phyloP scores from a whole-genome alignment of 2,329 filamentous ascomycete species.

The Hymenoscyphus linearis region DNA sequence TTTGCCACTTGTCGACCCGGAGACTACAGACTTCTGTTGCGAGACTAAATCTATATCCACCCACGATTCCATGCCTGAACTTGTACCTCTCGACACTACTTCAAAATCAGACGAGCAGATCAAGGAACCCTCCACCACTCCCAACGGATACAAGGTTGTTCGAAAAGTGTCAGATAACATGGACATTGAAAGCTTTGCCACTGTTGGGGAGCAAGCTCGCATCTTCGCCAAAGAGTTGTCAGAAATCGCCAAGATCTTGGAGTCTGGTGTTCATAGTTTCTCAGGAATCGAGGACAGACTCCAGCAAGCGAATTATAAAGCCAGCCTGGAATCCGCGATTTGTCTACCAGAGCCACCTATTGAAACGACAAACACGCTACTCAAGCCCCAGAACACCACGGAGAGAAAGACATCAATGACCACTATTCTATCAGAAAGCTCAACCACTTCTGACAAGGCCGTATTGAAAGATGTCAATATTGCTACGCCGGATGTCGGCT shows the following conservation, averaged over 20 bases:
- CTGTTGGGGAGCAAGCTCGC: neutral
- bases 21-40: neutral
- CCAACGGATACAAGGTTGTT: neutral
- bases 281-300: neutral
- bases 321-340: neutral
- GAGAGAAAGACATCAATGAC: neutral
- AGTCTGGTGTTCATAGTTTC: neutral
- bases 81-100: neutral
- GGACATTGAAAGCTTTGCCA: neutral
- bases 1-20: neutral
- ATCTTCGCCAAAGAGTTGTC: neutral
- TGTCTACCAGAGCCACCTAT: neutral
- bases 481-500: neutral
- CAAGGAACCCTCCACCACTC: neutral
- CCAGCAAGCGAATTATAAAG: neutral
- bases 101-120: neutral
- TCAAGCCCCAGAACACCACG: neutral
- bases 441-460: neutral
- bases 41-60: neutral
- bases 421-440: constrained; percentile 1
- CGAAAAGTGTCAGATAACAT: neutral
- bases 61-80: neutral
- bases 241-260: constrained; percentile 1
- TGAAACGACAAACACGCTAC: neutral
- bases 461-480: constrained; percentile 1